A percentile compares a stretch with the other conserved stretches of the same genome.
Evolutionary conservation across 768 basidiomycete species (phyloP).

Genomic region (Mycena belliarum): DNA sequence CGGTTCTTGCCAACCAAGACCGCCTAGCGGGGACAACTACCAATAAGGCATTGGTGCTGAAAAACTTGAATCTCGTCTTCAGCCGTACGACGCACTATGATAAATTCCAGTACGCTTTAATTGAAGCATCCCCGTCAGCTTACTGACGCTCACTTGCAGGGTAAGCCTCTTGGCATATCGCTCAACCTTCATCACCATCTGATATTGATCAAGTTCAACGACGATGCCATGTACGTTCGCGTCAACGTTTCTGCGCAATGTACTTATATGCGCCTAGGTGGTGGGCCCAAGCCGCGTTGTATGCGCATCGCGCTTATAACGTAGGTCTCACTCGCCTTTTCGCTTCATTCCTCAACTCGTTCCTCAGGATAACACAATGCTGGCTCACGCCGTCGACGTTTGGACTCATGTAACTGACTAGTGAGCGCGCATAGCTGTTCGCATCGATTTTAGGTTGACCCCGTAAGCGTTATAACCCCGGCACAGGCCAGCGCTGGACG

Average conservation of each 20-base stretch:
- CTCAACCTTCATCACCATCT: not conserved
- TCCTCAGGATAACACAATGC: conserved; percentile 35
- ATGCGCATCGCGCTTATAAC: conserved; percentile 50
- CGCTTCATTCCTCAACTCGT: not conserved
- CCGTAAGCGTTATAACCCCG: conserved; percentile 42
- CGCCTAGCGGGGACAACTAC: conserved; percentile 36
- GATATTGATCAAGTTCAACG: conserved; percentile 40
- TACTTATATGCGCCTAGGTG: conserved; percentile 33
- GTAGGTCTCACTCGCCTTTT: not conserved
- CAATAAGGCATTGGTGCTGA: conserved; percentile 38
- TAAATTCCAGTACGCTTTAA: conserved; percentile 37
- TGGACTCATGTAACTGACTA: conserved; percentile 51
- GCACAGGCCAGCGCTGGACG: conserved; percentile 38
- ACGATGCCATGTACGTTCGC: conserved; percentile 44
- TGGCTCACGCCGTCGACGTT: conserved; percentile 45
- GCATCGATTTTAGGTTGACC: not conserved
- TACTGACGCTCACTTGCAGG: conserved; percentile 1
- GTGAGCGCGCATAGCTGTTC: conserved; percentile 30
- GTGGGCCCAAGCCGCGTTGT: conserved; percentile 56
- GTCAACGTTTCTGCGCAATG: not conserved
- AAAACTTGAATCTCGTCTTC: conserved; percentile 44
- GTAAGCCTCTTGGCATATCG: conserved; percentile 2
- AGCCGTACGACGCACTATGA: conserved; percentile 42
- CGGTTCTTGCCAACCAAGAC: conserved; percentile 53
- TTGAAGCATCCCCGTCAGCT: not conserved